phyloP scores from a whole-genome alignment of 2,329 filamentous ascomycete genomes.

The Trichoderma harzianum region DNA sequence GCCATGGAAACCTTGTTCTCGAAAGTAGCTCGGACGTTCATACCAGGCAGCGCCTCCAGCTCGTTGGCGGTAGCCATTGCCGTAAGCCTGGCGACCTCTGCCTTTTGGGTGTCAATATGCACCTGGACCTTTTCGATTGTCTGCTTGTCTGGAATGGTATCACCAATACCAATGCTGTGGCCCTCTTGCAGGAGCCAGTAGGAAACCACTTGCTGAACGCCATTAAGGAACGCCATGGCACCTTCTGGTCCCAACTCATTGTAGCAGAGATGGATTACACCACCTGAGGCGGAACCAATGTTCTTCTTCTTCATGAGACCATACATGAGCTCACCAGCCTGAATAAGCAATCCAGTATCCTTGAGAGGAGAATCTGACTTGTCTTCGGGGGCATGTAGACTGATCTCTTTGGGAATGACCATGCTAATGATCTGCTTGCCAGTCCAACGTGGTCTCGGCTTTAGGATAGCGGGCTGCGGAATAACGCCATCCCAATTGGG shows the following conservation, averaged over 20 bases:
- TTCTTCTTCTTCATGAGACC: conserved; percentile 91
- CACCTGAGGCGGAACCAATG: conserved; percentile 83
- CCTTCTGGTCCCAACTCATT: conserved; percentile 86
- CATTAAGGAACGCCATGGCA: conserved; percentile 94
- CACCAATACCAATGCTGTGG: conserved; percentile 97
- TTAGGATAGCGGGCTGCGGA: conserved; percentile 88
- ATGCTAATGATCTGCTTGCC: conserved; percentile 97
- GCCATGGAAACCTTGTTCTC: conserved; percentile 95
- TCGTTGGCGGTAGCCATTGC: conserved; percentile 76
- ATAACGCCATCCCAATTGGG: conserved; percentile 96
- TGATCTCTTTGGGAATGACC: conserved; percentile 84
- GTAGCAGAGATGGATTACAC: conserved; percentile 93
- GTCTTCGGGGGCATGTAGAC: conserved; percentile 66
- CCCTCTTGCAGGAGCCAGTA: conserved; percentile 97
- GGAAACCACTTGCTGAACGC: conserved; percentile 88
- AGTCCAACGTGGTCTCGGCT: conserved; percentile 90
- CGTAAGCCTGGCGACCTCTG: conserved; percentile 73
- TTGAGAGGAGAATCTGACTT: conserved; percentile 59
- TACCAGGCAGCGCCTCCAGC: conserved; percentile 90
- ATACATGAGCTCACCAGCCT: conserved; percentile 84
- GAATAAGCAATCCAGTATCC: conserved; percentile 78
- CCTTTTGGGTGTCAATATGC: conserved; percentile 78
- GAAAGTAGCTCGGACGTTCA: conserved; percentile 98
- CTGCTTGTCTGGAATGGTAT: conserved; percentile 84
- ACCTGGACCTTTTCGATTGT: conserved; percentile 84